These are phyloP conservation scores for Andrographis paniculata DNA, from an alignment of 305 asterid species.

Conservation along the genomic window DNA sequence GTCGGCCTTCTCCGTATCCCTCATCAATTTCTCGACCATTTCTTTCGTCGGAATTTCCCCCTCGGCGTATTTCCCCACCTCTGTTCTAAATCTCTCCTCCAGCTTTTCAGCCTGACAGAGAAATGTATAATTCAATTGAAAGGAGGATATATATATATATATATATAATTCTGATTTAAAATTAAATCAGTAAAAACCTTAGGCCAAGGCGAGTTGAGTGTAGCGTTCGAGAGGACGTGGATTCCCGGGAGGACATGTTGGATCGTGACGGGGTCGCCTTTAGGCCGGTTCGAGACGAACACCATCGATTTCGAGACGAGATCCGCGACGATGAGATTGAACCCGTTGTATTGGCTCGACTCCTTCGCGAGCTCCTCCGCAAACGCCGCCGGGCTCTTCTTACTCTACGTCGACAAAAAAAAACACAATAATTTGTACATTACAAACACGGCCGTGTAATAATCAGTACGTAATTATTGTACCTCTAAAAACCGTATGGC, in stretches of 20 bases:
- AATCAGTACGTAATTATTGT: not conserved
- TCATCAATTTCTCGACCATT: slow-evolving; percentile 51
- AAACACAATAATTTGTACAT: not conserved
- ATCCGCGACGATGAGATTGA: slow-evolving; percentile 58
- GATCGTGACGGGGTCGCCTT: slow-evolving; percentile 32
- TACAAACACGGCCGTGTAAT: not conserved
- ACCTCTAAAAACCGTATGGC: slow-evolving; percentile 56
- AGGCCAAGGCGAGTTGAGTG: slow-evolving; percentile 68
- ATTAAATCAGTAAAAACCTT: slow-evolving; percentile 28
- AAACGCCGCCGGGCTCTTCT: slow-evolving; percentile 42
- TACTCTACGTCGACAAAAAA: slow-evolving; percentile 35
- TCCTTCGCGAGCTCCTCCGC: slow-evolving; percentile 46
- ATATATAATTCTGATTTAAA: too few relatives aligned
- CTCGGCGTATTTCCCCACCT: slow-evolving; percentile 22
- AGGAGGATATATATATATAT: too few relatives aligned
- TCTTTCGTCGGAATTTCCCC: slow-evolving; percentile 36
- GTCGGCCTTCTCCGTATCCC: slow-evolving; percentile 48
- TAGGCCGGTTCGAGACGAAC: slow-evolving; percentile 55
- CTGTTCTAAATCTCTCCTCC: slow-evolving; percentile 32
- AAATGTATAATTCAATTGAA: not conserved
- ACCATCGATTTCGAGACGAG: slow-evolving; percentile 39
- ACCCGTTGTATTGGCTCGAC: slow-evolving; percentile 57
- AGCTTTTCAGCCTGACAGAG: slow-evolving; percentile 35
- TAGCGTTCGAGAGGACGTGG: slow-evolving; percentile 59
- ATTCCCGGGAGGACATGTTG: slow-evolving; percentile 51